phyloP scores from a whole-genome alignment of 768 basidiomycete genomes.

The Agaricus blazei region DNA sequence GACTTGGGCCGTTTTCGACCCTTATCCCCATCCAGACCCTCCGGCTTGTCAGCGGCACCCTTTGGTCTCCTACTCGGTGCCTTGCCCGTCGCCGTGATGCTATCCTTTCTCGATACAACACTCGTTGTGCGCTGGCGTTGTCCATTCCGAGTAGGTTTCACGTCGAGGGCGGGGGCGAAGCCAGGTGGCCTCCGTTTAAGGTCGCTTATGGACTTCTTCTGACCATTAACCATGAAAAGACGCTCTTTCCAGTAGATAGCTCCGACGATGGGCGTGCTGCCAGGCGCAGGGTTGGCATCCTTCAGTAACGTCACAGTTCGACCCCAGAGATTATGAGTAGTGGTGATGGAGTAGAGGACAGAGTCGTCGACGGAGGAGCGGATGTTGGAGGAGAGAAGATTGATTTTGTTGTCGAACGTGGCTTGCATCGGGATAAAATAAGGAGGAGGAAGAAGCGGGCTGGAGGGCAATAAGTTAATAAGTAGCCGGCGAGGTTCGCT shows the following conservation, averaged over 20 bases:
- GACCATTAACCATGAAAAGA: conserved; percentile 39
- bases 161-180: conserved; percentile 34
- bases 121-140: not conserved
- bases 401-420: conserved; percentile 45
- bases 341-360: conserved; percentile 37
- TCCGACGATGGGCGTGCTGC: conserved; percentile 31
- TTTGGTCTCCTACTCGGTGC: not conserved
- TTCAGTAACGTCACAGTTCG: conserved; percentile 39
- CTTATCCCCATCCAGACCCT: not conserved
- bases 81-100: not conserved
- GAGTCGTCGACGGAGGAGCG: conserved; percentile 39
- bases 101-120: not conserved
- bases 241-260: conserved; percentile 48
- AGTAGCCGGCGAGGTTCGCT: not conserved
- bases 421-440: conserved; percentile 35
- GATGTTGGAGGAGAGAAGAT: conserved; percentile 41
- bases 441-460: not conserved
- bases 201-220: conserved; percentile 33
- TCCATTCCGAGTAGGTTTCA: not conserved
- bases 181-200: conserved; percentile 33
- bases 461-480: not conserved
- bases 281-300: conserved; percentile 40
- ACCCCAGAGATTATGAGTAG: conserved; percentile 37
- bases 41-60: not conserved
- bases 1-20: not conserved